These are phyloP conservation scores for Amanita brunnescens DNA, from an alignment of 768 basidiomycete species.

Conservation along the genomic window DNA sequence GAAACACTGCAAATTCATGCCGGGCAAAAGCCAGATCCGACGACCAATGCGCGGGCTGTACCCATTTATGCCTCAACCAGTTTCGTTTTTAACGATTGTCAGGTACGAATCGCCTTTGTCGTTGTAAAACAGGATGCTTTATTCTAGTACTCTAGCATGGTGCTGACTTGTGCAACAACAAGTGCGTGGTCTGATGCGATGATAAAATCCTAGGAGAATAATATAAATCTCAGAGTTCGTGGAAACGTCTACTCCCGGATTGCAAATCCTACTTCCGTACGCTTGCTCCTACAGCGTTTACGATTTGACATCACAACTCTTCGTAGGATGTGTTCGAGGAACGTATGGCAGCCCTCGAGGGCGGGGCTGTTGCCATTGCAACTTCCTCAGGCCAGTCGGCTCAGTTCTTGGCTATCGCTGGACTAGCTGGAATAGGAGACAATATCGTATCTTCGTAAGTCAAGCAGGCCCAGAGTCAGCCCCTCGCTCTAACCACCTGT, in stretches of 20 bases:
- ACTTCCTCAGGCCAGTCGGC: constrained; percentile 69
- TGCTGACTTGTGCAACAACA: constrained; percentile 62
- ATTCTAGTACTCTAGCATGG: constrained; percentile 40
- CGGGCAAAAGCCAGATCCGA: constrained; percentile 53
- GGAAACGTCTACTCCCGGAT: constrained; percentile 65
- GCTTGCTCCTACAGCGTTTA: no score
- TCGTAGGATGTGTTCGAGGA: constrained; percentile 69
- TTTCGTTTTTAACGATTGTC: constrained; percentile 68
- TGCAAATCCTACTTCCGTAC: constrained; percentile 56
- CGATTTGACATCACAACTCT: no score
- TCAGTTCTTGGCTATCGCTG: constrained; percentile 62
- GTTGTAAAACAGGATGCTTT: neutral
- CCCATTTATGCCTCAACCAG: constrained; percentile 73
- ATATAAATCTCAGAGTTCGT: constrained; percentile 25
- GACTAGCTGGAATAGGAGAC: constrained; percentile 56
- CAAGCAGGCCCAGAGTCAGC: no score
- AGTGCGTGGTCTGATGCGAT: no score
- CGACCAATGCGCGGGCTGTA: constrained; percentile 65
- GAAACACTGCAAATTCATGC: constrained; percentile 78
- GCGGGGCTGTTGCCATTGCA: constrained; percentile 68
- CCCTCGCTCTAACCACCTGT: neutral
- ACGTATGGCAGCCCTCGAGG: constrained; percentile 74
- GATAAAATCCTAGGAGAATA: neutral
- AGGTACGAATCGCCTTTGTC: constrained; percentile 27
- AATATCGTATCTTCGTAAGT: constrained; percentile 70